Conservation (phyloP, 495 filamentous ascomycete genomes). For the Parmelia sp. region DNA sequence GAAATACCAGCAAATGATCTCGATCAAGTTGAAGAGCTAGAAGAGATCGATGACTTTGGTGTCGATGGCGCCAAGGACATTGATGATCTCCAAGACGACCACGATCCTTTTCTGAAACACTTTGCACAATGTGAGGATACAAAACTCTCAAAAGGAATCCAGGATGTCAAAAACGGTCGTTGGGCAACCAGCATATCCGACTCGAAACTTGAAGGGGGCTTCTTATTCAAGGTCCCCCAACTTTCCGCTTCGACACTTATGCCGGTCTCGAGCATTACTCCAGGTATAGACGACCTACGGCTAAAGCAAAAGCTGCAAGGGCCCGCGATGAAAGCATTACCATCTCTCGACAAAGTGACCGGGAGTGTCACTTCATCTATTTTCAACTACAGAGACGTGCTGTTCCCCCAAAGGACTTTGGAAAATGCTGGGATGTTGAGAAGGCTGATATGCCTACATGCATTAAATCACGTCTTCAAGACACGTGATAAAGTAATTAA, state of each 20-base stretch:
- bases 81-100: constrained; percentile 45
- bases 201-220: background rate
- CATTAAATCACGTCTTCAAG: constrained; percentile 86
- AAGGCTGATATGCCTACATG: constrained; percentile 71
- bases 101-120: constrained; percentile 75
- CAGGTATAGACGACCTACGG: constrained; percentile 21
- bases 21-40: constrained; percentile 35
- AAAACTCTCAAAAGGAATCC: constrained; percentile 46
- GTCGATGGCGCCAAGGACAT: constrained; percentile 39
- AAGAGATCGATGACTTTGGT: constrained; percentile 25
- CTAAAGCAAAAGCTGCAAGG: constrained; percentile 43
- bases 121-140: constrained; percentile 56
- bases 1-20: constrained; percentile 35
- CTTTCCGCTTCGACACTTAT: background rate
- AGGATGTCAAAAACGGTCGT: constrained; percentile 46
- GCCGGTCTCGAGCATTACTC: background rate
- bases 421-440: constrained; percentile 60
- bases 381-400: constrained; percentile 72
- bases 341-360: constrained; percentile 31
- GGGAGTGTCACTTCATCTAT: constrained; percentile 39
- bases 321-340: constrained; percentile 33
- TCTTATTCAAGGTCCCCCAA: background rate
- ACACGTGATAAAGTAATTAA: constrained; percentile 88
- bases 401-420: constrained; percentile 65
- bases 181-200: constrained; percentile 40